phyloP scores from a whole-genome alignment of 2,329 filamentous ascomycete species.

The Fusarium poae region DNA sequence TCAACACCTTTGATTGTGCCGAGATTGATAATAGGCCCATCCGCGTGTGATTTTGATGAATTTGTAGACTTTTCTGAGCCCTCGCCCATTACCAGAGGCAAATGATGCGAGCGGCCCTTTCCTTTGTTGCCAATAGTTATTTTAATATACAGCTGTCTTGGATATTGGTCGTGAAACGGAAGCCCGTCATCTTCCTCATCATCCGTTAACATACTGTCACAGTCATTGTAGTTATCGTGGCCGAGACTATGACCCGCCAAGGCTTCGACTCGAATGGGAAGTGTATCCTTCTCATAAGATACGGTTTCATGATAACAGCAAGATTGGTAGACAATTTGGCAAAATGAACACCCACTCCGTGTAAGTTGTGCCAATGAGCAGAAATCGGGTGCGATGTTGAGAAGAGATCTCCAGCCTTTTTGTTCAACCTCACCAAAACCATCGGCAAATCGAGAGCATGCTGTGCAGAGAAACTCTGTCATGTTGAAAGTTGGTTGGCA shows the following conservation, averaged over 20 bases:
- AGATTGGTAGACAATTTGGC: background rate
- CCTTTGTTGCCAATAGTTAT: background rate
- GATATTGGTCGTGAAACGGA: background rate
- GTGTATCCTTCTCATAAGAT: background rate
- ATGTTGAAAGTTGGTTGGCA: background rate
- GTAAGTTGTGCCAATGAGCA: background rate
- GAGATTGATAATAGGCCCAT: background rate
- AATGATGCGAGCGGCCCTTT: background rate
- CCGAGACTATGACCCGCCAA: background rate
- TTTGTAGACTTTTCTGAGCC: background rate
- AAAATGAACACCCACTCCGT: constrained; percentile 1
- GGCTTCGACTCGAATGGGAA: background rate
- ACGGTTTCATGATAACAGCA: background rate
- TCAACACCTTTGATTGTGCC: background rate
- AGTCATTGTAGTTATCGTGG: background rate
- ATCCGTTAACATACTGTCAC: no score
- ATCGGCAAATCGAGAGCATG: constrained; percentile 2
- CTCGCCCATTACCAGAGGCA: background rate
- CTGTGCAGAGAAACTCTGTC: constrained; percentile 2
- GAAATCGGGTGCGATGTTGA: background rate
- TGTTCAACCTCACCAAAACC: background rate
- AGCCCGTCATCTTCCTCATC: background rate
- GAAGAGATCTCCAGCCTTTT: background rate
- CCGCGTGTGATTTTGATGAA: no score
- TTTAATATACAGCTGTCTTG: background rate